Base-by-base conservation (phyloP, 441 rosid genomes). In the Syzygium malaccense region DNA sequence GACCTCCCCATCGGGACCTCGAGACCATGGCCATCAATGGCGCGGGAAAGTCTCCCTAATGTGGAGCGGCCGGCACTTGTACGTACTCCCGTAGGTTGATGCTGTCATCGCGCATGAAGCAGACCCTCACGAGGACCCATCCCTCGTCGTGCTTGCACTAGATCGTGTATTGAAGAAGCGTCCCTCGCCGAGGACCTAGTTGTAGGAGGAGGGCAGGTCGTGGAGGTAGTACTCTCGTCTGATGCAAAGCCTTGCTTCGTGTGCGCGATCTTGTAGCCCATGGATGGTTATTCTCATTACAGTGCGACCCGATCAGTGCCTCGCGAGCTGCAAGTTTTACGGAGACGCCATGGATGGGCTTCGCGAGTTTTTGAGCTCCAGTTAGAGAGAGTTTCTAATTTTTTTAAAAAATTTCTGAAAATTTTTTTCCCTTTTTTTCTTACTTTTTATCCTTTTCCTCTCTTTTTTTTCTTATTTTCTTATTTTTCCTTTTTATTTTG, bases 71-170 rank as follows among this genome's bases (percentile, higher is more conserved):
- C 97, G 97, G 54, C 98, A 95, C 92, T 98, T 96, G 89, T 98
- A 93, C 96, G 89, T 98, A 93, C 90, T 98, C 99, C 54, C 96
- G 90, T 87, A 98, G 99, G 94, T 96, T 97, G 92, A 98, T 96
- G 87, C 94, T 92, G 91, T 98, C 99, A 54, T 99, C 99, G 18
- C 99, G 99, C 95, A 41, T 0, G 45, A 41, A 41, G 45, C 45
- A 41, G 45, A 41, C 45, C 45, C 96, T 98, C 86, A 96, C 98
- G 87, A 98, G 96, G 85, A 98, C 99, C 85, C 95, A 93, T 14
- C 99, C 99, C 89, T 96, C 98, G 88, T 95, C 99, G 94, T 96
- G 99, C 95, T 98, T 98, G 92, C 99, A 96, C 49, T 93, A 97
- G 88, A 98, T 97, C 87, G 98, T 95, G 98, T 94, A 95, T 96